These are phyloP conservation scores for Carex sylvatica DNA, from an alignment of 202 grass and related monocot genomes.

Conservation along the genomic window DNA sequence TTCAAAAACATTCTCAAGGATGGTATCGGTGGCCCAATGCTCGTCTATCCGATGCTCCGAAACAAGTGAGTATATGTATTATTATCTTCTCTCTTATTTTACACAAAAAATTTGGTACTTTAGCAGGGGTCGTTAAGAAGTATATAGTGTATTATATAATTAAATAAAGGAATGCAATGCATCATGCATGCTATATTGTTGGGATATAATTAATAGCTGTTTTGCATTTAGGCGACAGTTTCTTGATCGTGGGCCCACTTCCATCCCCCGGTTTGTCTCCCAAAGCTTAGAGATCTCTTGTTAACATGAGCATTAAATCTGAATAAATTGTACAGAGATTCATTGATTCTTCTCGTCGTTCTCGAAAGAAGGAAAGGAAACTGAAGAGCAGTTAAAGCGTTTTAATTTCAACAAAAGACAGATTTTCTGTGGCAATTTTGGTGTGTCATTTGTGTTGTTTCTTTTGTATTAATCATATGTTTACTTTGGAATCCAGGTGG, in stretches of 20 bases:
- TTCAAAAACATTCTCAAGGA: conserved; percentile 55
- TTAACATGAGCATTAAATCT: not conserved
- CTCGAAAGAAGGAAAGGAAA: not conserved
- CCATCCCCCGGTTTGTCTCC: not conserved
- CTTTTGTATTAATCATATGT: not conserved
- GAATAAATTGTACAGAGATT: not conserved
- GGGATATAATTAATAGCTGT: not conserved
- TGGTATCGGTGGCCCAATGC: conserved; percentile 93
- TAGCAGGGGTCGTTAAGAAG: not conserved
- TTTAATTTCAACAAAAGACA: not conserved
- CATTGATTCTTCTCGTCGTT: not conserved
- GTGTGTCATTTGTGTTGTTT: not conserved
- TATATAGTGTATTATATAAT: not conserved
- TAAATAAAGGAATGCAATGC: not conserved
- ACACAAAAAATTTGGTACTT: not conserved
- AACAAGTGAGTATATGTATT: conserved; percentile 53
- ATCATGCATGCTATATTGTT: conserved; percentile 4
- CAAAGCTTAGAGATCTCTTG: not conserved
- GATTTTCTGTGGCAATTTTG: not conserved
- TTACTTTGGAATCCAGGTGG: conserved; percentile 51
- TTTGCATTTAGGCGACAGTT: not conserved
- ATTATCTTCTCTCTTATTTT: not conserved
- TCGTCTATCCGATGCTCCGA: conserved; percentile 80
- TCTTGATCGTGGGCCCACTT: not conserved
- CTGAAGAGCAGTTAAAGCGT: not conserved